Conservation (phyloP, 768 basidiomycete genomes). For the Lactarius hengduanensis region DNA sequence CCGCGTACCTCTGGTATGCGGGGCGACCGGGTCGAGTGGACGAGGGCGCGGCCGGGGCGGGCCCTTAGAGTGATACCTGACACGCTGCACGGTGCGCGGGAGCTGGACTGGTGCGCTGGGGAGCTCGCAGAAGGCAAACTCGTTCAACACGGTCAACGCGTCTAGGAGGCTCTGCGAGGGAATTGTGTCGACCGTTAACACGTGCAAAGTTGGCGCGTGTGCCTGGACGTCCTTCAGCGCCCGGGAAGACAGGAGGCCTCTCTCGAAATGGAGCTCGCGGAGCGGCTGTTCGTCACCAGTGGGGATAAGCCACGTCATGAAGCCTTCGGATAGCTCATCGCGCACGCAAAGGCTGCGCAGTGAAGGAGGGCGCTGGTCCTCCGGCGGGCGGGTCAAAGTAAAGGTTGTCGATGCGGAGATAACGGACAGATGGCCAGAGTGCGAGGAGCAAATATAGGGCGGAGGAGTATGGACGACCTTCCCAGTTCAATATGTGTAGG, state of each 20-base stretch:
- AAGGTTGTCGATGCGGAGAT: conserved; percentile 24
- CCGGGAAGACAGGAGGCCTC: neutral
- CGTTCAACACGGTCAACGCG: conserved; percentile 14
- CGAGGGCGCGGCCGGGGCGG: neutral
- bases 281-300: conserved; percentile 11
- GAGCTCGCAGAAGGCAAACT: conserved; percentile 15
- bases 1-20: neutral
- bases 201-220: conserved; percentile 13
- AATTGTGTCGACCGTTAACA: conserved; percentile 18
- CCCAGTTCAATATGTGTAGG: conserved; percentile 22
- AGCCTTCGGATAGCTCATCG: conserved; percentile 11
- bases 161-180: conserved; percentile 21
- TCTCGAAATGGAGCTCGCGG: conserved; percentile 23
- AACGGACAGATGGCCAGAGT: conserved; percentile 20
- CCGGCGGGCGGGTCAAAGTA: conserved; percentile 11
- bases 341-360: conserved; percentile 17
- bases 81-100: conserved; percentile 10
- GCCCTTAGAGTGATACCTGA: conserved; percentile 8
- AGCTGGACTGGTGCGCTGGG: conserved; percentile 5
- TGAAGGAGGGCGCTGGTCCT: conserved; percentile 13
- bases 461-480: conserved; percentile 23
- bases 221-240: conserved; percentile 6
- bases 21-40: neutral
- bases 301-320: conserved; percentile 21
- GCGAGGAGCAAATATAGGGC: conserved; percentile 16